Percentiles rank a stretch among this genome's conserved stretches.
These are phyloP conservation scores for Ophiostoma himal-ulmi DNA, from an alignment of 2,329 filamentous ascomycete species.

Conservation along the genomic window DNA sequence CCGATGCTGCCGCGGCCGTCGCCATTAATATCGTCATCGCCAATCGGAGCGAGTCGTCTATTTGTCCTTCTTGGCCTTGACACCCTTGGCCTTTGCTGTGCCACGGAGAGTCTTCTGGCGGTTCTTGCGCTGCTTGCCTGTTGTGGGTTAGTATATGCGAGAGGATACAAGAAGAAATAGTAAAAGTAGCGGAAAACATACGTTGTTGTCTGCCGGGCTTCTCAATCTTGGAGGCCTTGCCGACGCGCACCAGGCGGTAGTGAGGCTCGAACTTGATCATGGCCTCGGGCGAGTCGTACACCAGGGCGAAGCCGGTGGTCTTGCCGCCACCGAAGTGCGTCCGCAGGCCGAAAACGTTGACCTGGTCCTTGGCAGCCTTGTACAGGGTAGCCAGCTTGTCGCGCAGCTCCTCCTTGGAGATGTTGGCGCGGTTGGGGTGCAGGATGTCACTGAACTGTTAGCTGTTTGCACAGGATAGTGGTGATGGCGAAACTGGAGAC, in stretches of 20 bases:
- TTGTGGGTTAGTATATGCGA: constrained; percentile 28
- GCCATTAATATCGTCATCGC: constrained; percentile 6
- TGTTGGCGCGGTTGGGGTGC: constrained; percentile 96
- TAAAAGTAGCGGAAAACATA: constrained; percentile 60
- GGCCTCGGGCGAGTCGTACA: constrained; percentile 97
- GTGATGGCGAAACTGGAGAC: not conserved
- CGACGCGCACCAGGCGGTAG: constrained; percentile 93
- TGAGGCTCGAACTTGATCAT: constrained; percentile 99
- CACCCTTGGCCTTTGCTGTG: constrained; percentile 96
- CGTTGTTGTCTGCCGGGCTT: constrained; percentile 97
- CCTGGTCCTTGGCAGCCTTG: constrained; percentile 97
- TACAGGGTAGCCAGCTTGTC: constrained; percentile 91
- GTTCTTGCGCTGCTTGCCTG: constrained; percentile 99
- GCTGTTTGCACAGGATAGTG: not conserved
- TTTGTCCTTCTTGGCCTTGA: constrained; percentile 90
- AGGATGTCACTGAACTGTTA: constrained; percentile 77
- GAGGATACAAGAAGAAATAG: not conserved
- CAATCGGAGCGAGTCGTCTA: constrained; percentile 44
- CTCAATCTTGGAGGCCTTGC: constrained; percentile 90
- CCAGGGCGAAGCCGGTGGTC: constrained; percentile 95
- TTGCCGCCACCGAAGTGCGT: constrained; percentile 99
- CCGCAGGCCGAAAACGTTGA: constrained; percentile 96
- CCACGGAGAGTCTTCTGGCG: constrained; percentile 96
- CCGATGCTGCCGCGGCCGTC: constrained; percentile 1
- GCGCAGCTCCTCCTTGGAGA: constrained; percentile 98